These are phyloP conservation scores for Vitis vinifera DNA, from an alignment of 164 flowering plant species.

Conservation along the genomic window DNA sequence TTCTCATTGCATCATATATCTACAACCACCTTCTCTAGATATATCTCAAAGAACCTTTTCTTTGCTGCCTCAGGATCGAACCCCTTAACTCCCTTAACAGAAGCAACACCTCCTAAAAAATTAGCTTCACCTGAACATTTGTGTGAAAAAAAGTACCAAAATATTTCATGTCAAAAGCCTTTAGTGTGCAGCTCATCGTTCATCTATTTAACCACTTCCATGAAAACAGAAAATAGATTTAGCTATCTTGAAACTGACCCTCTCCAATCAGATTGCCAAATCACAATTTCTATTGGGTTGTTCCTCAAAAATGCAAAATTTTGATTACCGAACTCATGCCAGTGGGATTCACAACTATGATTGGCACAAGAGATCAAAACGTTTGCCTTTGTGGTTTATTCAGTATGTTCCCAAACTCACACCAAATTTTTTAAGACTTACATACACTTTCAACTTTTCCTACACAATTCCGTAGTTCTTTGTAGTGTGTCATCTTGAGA, in stretches of 20 bases:
- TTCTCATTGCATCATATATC: neutral
- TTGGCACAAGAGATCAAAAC: too few relatives aligned
- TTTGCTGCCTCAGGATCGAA: conserved; percentile 75
- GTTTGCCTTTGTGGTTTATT: too few relatives aligned
- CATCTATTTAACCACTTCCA: neutral
- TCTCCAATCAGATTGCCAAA: neutral
- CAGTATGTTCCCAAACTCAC: too few relatives aligned
- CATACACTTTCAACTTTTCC: neutral
- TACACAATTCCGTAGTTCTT: too few relatives aligned
- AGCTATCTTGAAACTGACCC: neutral
- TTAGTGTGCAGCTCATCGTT: neutral
- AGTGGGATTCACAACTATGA: too few relatives aligned
- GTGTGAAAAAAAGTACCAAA: neutral
- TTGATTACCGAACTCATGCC: neutral
- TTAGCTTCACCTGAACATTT: conserved; percentile 79
- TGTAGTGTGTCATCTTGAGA: too few relatives aligned
- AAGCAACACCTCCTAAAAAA: conserved; percentile 96
- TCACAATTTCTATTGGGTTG: neutral
- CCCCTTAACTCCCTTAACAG: conserved; percentile 70
- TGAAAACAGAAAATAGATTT: neutral
- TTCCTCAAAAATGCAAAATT: neutral
- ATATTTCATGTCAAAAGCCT: neutral
- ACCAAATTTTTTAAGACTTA: neutral
- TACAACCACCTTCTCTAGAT: conserved; percentile 70
- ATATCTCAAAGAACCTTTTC: conserved; percentile 90